Evolutionary conservation across 176 grass and related monocot species (phyloP).

Genomic region (Bothriochloa decipiens): DNA sequence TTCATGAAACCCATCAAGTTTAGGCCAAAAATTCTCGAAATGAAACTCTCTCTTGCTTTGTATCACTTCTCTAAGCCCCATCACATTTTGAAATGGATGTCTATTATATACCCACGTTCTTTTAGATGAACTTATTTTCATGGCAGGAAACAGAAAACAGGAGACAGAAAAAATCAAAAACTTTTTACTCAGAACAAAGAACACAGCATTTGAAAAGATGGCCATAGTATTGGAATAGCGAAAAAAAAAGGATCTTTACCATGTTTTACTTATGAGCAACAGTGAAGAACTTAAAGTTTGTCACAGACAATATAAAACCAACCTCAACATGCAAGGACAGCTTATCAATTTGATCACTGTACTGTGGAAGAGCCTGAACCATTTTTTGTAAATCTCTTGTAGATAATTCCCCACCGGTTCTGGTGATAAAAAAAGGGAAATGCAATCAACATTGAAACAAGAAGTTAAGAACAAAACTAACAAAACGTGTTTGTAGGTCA

Average conservation of each 20-base stretch:
- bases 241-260: not conserved
- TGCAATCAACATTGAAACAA: not conserved
- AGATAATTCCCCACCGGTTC: constrained; percentile 75
- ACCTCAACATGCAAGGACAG: constrained; percentile 96
- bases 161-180: not conserved
- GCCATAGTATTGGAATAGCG: not conserved
- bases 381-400: constrained; percentile 95
- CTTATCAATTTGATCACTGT: constrained; percentile 97
- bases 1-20: too few species aligned
- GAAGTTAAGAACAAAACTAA: constrained; percentile 1
- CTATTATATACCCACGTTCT: not conserved
- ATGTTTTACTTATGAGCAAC: constrained; percentile 2
- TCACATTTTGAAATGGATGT: too few species aligned
- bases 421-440: constrained; percentile 36
- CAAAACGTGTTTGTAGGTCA: constrained; percentile 1
- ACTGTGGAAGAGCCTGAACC: constrained; percentile 93
- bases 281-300: constrained; percentile 5
- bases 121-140: not conserved
- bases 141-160: not conserved
- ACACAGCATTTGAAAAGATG: not conserved
- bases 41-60: too few species aligned
- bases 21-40: too few species aligned
- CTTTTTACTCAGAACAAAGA: not conserved
- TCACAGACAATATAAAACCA: constrained; percentile 37
- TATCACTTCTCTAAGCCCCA: too few species aligned